These are phyloP conservation scores for Eleusine indica DNA, from an alignment of 176 grass and related monocot species.

Conservation along the genomic window DNA sequence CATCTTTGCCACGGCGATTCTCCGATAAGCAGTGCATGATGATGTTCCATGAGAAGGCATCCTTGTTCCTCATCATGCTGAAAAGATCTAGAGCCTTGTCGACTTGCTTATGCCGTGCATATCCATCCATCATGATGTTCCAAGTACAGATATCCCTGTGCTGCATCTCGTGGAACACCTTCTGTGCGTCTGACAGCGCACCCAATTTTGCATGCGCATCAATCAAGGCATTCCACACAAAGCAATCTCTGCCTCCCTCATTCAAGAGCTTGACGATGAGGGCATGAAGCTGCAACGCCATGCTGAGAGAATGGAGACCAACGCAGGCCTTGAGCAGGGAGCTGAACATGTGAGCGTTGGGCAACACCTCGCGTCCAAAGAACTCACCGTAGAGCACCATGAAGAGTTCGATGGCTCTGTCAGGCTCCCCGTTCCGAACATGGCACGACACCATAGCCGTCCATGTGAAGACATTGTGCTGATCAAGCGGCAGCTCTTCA, in stretches of 20 bases:
- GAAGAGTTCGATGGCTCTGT: constrained; percentile 43
- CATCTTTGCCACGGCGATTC: constrained; percentile 33
- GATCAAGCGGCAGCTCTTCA: constrained; percentile 34
- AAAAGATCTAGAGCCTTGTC: constrained; percentile 55
- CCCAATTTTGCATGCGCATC: constrained; percentile 53
- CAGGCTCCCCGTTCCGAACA: constrained; percentile 44
- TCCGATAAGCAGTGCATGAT: constrained; percentile 48
- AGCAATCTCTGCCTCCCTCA: constrained; percentile 12
- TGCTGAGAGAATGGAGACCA: constrained; percentile 25
- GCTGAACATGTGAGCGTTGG: constrained; percentile 57
- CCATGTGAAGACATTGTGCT: constrained; percentile 59
- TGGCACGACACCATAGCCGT: constrained; percentile 64
- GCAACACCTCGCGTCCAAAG: constrained; percentile 31
- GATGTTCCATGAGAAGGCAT: constrained; percentile 63
- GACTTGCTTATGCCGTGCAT: constrained; percentile 38
- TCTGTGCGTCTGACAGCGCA: constrained; percentile 40
- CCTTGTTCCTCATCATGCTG: constrained; percentile 42
- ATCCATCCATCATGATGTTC: constrained; percentile 66
- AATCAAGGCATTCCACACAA: constrained; percentile 61
- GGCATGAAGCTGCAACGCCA: constrained; percentile 46
- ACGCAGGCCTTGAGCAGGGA: constrained; percentile 54
- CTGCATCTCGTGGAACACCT: constrained; percentile 45
- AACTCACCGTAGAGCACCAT: constrained; percentile 44
- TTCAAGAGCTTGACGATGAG: constrained; percentile 50
- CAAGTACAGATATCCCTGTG: constrained; percentile 54